Percentiles rank a stretch among this genome's conserved stretches.
Evolutionary conservation across 495 filamentous ascomycete genomes (phyloP).

Genomic region (Podospora didyma): DNA sequence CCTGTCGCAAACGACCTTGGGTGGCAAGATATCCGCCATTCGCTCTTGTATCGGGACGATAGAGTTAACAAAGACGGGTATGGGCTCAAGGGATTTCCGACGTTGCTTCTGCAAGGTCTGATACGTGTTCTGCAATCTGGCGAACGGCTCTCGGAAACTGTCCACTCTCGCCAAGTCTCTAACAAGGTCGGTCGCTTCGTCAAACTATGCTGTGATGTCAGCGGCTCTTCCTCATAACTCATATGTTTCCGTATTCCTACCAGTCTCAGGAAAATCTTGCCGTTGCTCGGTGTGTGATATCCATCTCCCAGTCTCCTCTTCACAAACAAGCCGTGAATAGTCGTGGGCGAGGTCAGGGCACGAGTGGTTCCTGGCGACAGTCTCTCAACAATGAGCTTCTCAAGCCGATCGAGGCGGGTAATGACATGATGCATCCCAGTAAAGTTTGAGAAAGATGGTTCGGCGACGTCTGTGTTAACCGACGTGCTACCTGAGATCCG

Average conservation of each 20-base stretch:
- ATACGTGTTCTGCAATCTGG: conserved; percentile 28
- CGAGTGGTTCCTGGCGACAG: neutral
- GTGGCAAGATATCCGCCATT: conserved; percentile 37
- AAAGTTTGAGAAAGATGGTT: neutral
- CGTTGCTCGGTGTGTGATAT: neutral
- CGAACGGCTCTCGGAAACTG: conserved; percentile 24
- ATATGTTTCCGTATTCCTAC: conserved; percentile 16
- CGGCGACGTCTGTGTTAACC: neutral
- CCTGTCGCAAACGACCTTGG: conserved; percentile 29
- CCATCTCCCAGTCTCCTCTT: neutral
- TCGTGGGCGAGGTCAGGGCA: neutral
- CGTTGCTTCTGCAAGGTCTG: conserved; percentile 30
- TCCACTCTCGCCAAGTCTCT: conserved; percentile 23
- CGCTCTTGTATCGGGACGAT: conserved; percentile 38
- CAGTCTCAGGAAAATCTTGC: conserved; percentile 29
- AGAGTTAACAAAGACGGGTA: conserved; percentile 36
- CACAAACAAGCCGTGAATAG: neutral
- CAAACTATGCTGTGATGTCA: conserved; percentile 24
- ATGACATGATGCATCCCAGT: conserved; percentile 29
- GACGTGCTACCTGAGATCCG: neutral
- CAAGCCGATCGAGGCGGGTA: conserved; percentile 30
- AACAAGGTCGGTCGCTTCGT: conserved; percentile 35
- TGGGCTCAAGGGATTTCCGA: conserved; percentile 28
- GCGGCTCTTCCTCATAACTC: neutral
- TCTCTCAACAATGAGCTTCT: conserved; percentile 25